Percentiles rank a stretch among this genome's conserved stretches.
Evolutionary conservation across 2,329 filamentous ascomycete species (phyloP).

Genomic region (Xylaria hypoxylon): DNA sequence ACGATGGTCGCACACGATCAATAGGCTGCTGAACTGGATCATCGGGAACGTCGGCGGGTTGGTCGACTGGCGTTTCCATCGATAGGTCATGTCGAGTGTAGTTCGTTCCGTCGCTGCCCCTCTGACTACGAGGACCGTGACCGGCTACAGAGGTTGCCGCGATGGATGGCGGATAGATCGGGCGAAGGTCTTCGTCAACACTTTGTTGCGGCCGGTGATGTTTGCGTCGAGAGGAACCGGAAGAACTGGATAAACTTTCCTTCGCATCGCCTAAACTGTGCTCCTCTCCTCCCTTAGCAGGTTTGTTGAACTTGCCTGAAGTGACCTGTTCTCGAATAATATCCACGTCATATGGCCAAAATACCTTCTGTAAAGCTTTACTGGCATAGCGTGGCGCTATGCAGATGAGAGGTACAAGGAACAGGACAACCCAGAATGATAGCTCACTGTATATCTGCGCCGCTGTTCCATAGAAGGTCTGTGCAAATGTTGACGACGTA

Average conservation of each 20-base stretch:
- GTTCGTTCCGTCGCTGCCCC: constrained; percentile 93
- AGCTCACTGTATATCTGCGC: constrained; percentile 82
- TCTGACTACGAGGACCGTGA: constrained; percentile 85
- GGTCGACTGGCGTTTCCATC: constrained; percentile 60
- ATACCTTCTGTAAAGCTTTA: constrained; percentile 93
- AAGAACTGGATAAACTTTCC: constrained; percentile 53
- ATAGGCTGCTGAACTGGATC: constrained; percentile 62
- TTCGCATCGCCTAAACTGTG: constrained; percentile 54
- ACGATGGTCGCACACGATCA: constrained; percentile 82
- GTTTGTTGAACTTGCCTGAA: constrained; percentile 82
- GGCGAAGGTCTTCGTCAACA: constrained; percentile 87
- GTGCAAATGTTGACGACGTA: constrained; percentile 62
- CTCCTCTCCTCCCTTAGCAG: constrained; percentile 57
- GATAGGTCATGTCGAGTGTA: constrained; percentile 78
- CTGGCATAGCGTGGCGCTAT: constrained; percentile 87
- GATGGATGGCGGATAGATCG: constrained; percentile 93
- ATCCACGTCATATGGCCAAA: constrained; percentile 91
- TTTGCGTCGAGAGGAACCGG: constrained; percentile 62
- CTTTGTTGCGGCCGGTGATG: constrained; percentile 69
- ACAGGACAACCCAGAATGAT: constrained; percentile 86
- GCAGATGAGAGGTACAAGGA: constrained; percentile 83
- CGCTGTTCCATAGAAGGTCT: constrained; percentile 78
- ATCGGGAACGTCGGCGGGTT: constrained; percentile 46
- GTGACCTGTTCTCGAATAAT: constrained; percentile 94
- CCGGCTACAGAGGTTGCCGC: constrained; percentile 75